Evolutionary conservation across 495 filamentous ascomycete genomes (phyloP).

Genomic region (Terfezia claveryi): DNA sequence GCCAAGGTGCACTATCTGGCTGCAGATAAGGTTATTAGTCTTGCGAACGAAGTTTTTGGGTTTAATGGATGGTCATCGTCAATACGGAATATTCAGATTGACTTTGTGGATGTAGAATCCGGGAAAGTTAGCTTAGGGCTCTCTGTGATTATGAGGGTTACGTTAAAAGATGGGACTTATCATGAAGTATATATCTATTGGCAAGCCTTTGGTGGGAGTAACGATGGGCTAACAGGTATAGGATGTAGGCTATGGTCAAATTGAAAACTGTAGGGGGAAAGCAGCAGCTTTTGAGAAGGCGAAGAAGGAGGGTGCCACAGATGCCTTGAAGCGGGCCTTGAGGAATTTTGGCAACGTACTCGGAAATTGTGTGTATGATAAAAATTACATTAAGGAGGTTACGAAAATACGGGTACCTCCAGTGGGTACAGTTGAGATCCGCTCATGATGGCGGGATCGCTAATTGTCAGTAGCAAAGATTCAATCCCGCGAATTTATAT

Average conservation of each 20-base stretch:
- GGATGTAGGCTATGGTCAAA: constrained; percentile 88
- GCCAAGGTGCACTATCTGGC: constrained; percentile 76
- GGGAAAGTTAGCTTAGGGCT: constrained; percentile 62
- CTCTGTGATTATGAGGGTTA: constrained; percentile 73
- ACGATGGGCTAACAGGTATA: constrained; percentile 11
- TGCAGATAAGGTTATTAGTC: constrained; percentile 80
- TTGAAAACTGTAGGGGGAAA: constrained; percentile 87
- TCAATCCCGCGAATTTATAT: constrained; percentile 13
- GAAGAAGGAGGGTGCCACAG: constrained; percentile 92
- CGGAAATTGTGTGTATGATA: constrained; percentile 95
- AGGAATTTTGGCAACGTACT: constrained; percentile 89
- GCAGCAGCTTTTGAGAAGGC: constrained; percentile 90
- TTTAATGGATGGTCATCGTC: constrained; percentile 96
- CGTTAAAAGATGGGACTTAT: constrained; percentile 72
- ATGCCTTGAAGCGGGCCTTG: constrained; percentile 72
- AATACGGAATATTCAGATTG: constrained; percentile 72
- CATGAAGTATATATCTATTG: constrained; percentile 36
- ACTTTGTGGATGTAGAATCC: constrained; percentile 43
- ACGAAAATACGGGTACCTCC: constrained; percentile 27
- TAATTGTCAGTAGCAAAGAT: constrained; percentile 4
- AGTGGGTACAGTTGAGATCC: not conserved
- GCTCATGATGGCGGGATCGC: not conserved
- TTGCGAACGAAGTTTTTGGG: constrained; percentile 94
- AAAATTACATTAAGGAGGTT: constrained; percentile 67
- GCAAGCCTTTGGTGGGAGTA: not conserved